These are phyloP conservation scores for Nothophoma quercina DNA, from an alignment of 2,329 filamentous ascomycete species.

Conservation along the genomic window DNA sequence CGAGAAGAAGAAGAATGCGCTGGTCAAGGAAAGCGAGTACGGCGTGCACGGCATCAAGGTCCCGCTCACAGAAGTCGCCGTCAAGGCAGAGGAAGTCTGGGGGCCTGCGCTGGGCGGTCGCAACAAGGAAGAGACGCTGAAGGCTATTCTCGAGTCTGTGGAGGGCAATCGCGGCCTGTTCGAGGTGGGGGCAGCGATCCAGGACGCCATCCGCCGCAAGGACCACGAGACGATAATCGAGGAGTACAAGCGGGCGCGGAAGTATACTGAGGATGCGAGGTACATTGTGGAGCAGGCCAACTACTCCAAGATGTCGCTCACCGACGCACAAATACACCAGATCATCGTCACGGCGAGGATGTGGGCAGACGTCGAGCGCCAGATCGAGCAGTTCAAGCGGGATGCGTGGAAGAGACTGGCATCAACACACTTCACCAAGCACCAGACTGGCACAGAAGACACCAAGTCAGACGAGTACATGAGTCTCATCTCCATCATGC, in stretches of 20 bases:
- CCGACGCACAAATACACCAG: conserved; percentile 82
- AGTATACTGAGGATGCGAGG: conserved; percentile 79
- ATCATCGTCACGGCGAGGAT: conserved; percentile 89
- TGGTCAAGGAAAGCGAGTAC: conserved; percentile 80
- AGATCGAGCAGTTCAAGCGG: conserved; percentile 85
- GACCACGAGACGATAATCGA: conserved; percentile 90
- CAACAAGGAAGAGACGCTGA: conserved; percentile 88
- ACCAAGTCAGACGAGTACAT: conserved; percentile 80
- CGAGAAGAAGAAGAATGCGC: conserved; percentile 84
- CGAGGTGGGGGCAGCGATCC: conserved; percentile 77
- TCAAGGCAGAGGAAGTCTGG: conserved; percentile 97
- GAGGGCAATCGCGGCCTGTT: conserved; percentile 83
- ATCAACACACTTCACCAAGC: conserved; percentile 65
- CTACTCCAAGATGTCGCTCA: conserved; percentile 63
- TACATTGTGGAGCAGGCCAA: conserved; percentile 66
- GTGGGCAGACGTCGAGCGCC: conserved; percentile 92
- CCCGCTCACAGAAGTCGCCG: conserved; percentile 86
- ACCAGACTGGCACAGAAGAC: conserved; percentile 56
- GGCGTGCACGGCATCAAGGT: conserved; percentile 71
- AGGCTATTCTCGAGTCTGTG: conserved; percentile 76
- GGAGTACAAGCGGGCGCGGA: conserved; percentile 83
- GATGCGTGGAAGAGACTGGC: conserved; percentile 86
- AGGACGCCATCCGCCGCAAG: conserved; percentile 86
- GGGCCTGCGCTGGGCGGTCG: conserved; percentile 89
- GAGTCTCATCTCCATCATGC: conserved; percentile 84